phyloP scores from a whole-genome alignment of 2,329 filamentous ascomycete genomes.

The Aspergillus cejpii region DNA sequence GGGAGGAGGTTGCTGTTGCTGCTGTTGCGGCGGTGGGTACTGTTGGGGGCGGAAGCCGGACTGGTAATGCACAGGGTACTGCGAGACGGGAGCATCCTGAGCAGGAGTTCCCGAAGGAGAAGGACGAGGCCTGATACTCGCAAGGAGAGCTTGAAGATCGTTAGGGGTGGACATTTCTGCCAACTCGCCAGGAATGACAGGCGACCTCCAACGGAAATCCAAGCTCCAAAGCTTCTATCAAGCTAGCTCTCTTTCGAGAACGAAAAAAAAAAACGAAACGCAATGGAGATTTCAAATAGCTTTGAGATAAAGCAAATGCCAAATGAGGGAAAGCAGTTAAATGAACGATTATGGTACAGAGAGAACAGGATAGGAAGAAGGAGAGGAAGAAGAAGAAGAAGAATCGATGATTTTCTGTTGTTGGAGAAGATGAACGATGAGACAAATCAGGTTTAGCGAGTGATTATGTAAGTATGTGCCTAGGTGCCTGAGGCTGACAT shows the following conservation, averaged over 20 bases:
- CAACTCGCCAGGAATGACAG: conserved; percentile 25
- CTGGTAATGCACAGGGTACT: conserved; percentile 27
- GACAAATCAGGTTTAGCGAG: conserved; percentile 6
- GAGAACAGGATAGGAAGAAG: conserved; percentile 8
- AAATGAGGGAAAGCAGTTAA: conserved; percentile 12
- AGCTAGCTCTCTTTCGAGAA: conserved; percentile 34
- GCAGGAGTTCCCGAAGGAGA: conserved; percentile 28
- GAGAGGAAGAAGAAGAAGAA: conserved; percentile 12
- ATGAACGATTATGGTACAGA: conserved; percentile 17
- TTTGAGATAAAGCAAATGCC: conserved; percentile 8
- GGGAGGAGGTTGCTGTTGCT: conserved; percentile 20
- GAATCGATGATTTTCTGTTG: too few species aligned
- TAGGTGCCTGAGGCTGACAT: too few species aligned
- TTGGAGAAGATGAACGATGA: conserved; percentile 19
- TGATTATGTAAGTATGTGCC: conserved; percentile 4
- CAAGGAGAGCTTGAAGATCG: conserved; percentile 44
- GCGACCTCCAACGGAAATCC: conserved; percentile 26
- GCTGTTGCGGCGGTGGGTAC: too few species aligned
- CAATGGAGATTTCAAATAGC: neutral
- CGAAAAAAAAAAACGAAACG: conserved; percentile 9
- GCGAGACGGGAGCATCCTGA: conserved; percentile 25
- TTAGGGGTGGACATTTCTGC: conserved; percentile 45
- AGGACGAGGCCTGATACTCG: conserved; percentile 40
- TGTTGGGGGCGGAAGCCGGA: conserved; percentile 29
- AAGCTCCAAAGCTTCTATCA: conserved; percentile 23